Evolutionary conservation across 2,329 filamentous ascomycete species (phyloP), one percentile per base, ranked within the genome.

Genomic region (Claviceps citrina): DNA sequence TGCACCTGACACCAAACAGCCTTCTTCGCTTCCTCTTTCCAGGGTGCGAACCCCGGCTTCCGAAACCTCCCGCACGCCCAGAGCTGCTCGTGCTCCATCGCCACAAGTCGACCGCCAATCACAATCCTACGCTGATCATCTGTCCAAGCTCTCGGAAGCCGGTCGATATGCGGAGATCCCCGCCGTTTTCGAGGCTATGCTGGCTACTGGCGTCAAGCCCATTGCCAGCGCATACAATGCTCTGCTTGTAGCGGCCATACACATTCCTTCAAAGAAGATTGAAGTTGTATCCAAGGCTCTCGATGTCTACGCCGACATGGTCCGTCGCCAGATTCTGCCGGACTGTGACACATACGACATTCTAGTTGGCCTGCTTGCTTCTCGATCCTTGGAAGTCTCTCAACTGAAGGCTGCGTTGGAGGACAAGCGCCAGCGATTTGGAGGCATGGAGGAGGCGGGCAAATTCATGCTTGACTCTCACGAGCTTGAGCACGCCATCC

Each of bases 291-390:
- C 85, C 45, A 93, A 93, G 65, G 86, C 85, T 5, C 71, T 96
- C 39, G 87, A 94, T 63, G 83, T 98, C 39, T 98, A 96, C 59
- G 81, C 86, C 13, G 87, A 96, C 57, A 96, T 98, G 91, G 76
- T 94, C 50, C 78, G 81, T 48, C 81, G 87, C 47, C 81, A 80
- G 50, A 79, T 96, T 19, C 65, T 73, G 16, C 87, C 89, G 7
- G 81, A 95, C 56, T 77, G 78, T 40, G 75, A 82, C 42, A 96
- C 89, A 0, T 96, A 93, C 62, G 78, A 85, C 54, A 86, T 86
- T 26, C 68, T 98, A 15, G 82, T 98, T 41, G 77, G 81, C 43
- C 67, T 95, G 30, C 69, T 98, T 39, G 81, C 87, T 15, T 73
- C 77, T 12, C 78, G 86, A 47, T 86, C 85, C 30, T 68, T 93